Conservation (phyloP, 257 asterid genomes). For the Solanum virginianum region DNA sequence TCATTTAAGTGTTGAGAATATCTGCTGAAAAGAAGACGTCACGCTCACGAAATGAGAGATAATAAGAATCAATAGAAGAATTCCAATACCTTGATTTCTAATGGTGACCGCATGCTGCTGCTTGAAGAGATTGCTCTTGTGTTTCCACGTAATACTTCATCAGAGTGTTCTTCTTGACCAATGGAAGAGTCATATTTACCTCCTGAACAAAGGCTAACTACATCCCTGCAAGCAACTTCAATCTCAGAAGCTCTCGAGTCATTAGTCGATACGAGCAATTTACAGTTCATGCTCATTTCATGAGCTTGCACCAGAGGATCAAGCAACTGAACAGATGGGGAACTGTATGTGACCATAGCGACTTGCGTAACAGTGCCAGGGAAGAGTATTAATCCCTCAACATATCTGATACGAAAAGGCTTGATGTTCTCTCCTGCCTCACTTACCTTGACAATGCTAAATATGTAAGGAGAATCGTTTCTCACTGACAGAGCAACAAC, state of each 20-base stretch:
- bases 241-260: slow-evolving; percentile 44
- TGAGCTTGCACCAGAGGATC: slow-evolving; percentile 6
- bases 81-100: slow-evolving; percentile 19
- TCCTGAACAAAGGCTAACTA: slow-evolving; percentile 24
- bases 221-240: slow-evolving; percentile 54
- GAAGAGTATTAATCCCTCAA: slow-evolving; percentile 59
- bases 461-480: slow-evolving; percentile 33
- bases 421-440: slow-evolving; percentile 23
- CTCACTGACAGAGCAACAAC: slow-evolving; percentile 34
- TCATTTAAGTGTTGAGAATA: neutral
- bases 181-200: slow-evolving; percentile 21
- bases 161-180: slow-evolving; percentile 14
- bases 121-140: slow-evolving; percentile 9
- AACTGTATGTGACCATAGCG: slow-evolving; percentile 37
- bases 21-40: neutral
- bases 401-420: slow-evolving; percentile 35
- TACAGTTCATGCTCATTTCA: slow-evolving; percentile 31
- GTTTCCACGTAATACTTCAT: slow-evolving; percentile 9
- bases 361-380: slow-evolving; percentile 53
- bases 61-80: neutral
- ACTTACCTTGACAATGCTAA: slow-evolving; percentile 37
- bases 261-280: slow-evolving; percentile 35
- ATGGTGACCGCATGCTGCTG: slow-evolving; percentile 14
- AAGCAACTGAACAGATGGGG: neutral
- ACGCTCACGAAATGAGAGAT: neutral